Percentiles rank a stretch among this genome's conserved stretches.
Conservation (phyloP, 1,284 basidiomycete genomes). For the Takashimella koratensis region DNA sequence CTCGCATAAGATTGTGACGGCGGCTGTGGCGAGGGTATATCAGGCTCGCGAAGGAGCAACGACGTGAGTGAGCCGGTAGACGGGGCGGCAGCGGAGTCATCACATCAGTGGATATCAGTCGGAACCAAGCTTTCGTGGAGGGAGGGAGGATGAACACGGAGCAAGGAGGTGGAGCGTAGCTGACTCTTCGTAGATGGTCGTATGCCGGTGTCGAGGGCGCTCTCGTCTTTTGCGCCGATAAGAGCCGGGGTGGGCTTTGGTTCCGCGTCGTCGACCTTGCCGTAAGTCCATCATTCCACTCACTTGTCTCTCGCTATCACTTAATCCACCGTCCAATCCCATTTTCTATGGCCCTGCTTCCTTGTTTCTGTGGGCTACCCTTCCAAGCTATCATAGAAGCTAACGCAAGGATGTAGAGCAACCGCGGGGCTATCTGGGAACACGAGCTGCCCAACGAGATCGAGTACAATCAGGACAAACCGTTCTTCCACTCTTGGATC, state of each 20-base stretch:
- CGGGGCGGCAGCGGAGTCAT: too few species aligned
- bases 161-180: neutral
- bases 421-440: conserved; percentile 86
- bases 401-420: conserved; percentile 53
- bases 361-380: neutral
- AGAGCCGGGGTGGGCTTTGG: conserved; percentile 57
- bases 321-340: too few species aligned
- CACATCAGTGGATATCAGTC: neutral
- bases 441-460: conserved; percentile 87
- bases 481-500: conserved; percentile 90
- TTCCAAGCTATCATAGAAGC: too few species aligned
- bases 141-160: neutral
- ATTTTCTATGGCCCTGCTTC: too few species aligned
- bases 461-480: conserved; percentile 78
- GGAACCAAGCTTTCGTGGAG: too few species aligned
- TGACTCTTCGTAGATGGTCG: conserved; percentile 59
- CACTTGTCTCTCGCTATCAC: conserved; percentile 5
- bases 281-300: conserved; percentile 33
- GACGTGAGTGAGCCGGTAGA: conserved; percentile 24
- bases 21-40: conserved; percentile 78
- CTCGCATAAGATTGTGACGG: conserved; percentile 66
- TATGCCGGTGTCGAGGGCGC: conserved; percentile 83
- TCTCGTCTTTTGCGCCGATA: conserved; percentile 67
- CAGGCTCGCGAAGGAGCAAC: conserved; percentile 51
- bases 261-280: conserved; percentile 76